phyloP scores from a whole-genome alignment of 2,329 filamentous ascomycete species.

The Botryotinia calthae region DNA sequence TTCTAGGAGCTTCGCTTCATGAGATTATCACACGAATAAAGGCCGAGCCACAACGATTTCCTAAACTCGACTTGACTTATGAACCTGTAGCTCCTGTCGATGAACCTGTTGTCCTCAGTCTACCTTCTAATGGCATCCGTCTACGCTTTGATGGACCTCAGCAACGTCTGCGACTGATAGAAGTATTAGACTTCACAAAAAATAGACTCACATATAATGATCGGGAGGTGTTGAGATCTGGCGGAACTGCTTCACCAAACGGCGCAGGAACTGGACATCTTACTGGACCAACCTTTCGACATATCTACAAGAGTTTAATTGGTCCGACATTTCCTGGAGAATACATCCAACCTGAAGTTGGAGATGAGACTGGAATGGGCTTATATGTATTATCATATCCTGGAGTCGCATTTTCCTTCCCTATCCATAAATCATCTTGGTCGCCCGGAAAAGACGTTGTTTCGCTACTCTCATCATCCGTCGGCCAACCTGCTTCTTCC shows the following conservation, averaged over 20 bases:
- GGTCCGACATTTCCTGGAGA: conserved; percentile 93
- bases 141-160: conserved; percentile 92
- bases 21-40: conserved; percentile 86
- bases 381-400: conserved; percentile 92
- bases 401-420: conserved; percentile 89
- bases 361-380: conserved; percentile 56
- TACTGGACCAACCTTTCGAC: conserved; percentile 73
- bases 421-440: conserved; percentile 71
- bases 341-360: conserved; percentile 66
- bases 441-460: conserved; percentile 79
- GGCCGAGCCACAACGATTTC: conserved; percentile 78
- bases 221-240: conserved; percentile 70
- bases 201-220: conserved; percentile 79
- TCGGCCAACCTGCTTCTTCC: conserved; percentile 71
- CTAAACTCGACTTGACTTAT: conserved; percentile 78
- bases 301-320: conserved; percentile 90
- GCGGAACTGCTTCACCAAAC: conserved; percentile 42
- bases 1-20: conserved; percentile 86
- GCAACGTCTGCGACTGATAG: conserved; percentile 85
- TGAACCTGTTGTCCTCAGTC: conserved; percentile 69
- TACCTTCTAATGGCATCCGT: conserved; percentile 83
- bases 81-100: conserved; percentile 71
- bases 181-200: conserved; percentile 86
- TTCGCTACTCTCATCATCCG: conserved; percentile 74
- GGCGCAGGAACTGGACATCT: conserved; percentile 34